Conservation (phyloP, 75 land plant species). For the Pseudotsuga menziesii region DNA sequence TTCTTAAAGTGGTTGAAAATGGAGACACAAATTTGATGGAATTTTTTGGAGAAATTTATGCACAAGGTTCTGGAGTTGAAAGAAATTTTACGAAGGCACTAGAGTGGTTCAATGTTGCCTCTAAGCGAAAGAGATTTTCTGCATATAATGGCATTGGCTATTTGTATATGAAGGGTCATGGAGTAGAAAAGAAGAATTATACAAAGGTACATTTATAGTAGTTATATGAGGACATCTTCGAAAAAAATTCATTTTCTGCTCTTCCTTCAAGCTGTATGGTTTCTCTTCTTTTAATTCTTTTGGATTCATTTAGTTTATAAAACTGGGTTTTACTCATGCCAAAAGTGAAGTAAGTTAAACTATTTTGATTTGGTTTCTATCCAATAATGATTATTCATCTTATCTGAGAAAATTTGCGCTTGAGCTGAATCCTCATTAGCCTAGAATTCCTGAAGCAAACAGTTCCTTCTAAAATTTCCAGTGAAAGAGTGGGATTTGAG, state of each 20-base stretch:
- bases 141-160: constrained; percentile 97
- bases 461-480: background rate
- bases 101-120: constrained; percentile 77
- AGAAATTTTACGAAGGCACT: constrained; percentile 85
- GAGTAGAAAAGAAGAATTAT: constrained; percentile 84
- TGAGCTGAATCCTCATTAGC: background rate
- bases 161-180: constrained; percentile 87
- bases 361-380: background rate
- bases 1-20: constrained; percentile 82
- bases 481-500: background rate
- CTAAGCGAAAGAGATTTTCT: constrained; percentile 56
- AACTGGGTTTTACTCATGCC: background rate
- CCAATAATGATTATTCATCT: background rate
- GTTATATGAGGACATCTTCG: background rate
- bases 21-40: constrained; percentile 87
- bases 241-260: background rate
- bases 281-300: background rate
- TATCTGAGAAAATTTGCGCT: background rate
- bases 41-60: constrained; percentile 95
- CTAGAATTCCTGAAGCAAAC: background rate
- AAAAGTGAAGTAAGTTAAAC: background rate
- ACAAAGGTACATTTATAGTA: constrained; percentile 56
- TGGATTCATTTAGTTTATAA: background rate
- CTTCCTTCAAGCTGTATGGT: too few relatives aligned
- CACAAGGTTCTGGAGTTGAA: constrained; percentile 91